These are phyloP conservation scores for Colletotrichum limetticola DNA, from an alignment of 2,329 filamentous ascomycete genomes.

Conservation along the genomic window DNA sequence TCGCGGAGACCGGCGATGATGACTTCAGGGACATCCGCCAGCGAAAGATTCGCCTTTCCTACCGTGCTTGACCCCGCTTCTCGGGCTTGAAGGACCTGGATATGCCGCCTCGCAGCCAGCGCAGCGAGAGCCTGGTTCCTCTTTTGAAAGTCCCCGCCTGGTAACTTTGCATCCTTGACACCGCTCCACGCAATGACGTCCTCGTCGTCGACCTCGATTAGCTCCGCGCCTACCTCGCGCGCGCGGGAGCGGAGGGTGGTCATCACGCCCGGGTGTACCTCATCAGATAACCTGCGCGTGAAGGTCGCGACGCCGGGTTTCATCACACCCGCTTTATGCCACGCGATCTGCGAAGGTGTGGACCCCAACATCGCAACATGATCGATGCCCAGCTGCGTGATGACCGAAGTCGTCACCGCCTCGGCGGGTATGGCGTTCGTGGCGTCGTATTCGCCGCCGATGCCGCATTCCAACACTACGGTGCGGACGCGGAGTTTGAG, in stretches of 20 bases:
- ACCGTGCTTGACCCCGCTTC: slow-evolving; percentile 49
- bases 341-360: slow-evolving; percentile 74
- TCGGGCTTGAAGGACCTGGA: slow-evolving; percentile 49
- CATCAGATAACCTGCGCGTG: slow-evolving; percentile 35
- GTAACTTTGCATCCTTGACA: slow-evolving; percentile 55
- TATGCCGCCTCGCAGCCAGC: slow-evolving; percentile 50
- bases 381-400: slow-evolving; percentile 76
- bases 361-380: slow-evolving; percentile 72
- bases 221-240: slow-evolving; percentile 58
- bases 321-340: slow-evolving; percentile 80
- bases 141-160: slow-evolving; percentile 67
- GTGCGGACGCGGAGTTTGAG: slow-evolving; percentile 70
- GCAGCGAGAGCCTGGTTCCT: slow-evolving; percentile 66
- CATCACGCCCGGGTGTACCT: slow-evolving; percentile 48
- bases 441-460: slow-evolving; percentile 75
- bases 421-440: slow-evolving; percentile 69
- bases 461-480: slow-evolving; percentile 74
- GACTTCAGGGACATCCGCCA: slow-evolving; percentile 61
- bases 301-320: slow-evolving; percentile 66
- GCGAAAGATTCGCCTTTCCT: neutral
- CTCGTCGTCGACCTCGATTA: slow-evolving; percentile 46
- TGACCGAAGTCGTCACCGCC: slow-evolving; percentile 66
- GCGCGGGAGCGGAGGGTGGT: slow-evolving; percentile 63
- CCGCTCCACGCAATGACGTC: slow-evolving; percentile 21
- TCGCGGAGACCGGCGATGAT: slow-evolving; percentile 80